Conservation (phyloP, 2,329 filamentous ascomycete species). For the Epichloe bromicola region DNA sequence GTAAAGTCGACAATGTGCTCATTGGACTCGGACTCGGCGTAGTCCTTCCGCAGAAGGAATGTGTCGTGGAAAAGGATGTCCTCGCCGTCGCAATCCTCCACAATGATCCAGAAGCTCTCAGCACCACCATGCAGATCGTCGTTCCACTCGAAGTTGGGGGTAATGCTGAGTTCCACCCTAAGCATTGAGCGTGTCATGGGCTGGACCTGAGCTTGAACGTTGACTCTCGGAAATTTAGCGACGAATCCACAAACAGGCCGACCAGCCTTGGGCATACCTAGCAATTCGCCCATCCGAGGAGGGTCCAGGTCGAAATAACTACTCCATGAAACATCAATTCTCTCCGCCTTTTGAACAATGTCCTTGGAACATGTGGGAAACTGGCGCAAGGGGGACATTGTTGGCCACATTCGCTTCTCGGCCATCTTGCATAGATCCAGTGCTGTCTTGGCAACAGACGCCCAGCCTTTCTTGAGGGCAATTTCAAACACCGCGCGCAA, state of each 20-base stretch:
- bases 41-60: constrained; percentile 82
- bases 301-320: constrained; percentile 95
- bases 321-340: constrained; percentile 85
- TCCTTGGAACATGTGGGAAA: constrained; percentile 74
- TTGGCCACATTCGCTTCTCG: constrained; percentile 99
- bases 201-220: constrained; percentile 86
- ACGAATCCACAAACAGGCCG: constrained; percentile 75
- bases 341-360: constrained; percentile 81
- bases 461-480: constrained; percentile 92
- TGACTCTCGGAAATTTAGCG: constrained; percentile 82
- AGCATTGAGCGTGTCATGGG: constrained; percentile 92
- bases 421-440: constrained; percentile 97
- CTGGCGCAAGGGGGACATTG: constrained; percentile 90
- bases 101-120: constrained; percentile 93
- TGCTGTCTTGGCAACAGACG: constrained; percentile 81
- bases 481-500: constrained; percentile 94
- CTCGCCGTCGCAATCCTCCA: constrained; percentile 95
- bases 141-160: constrained; percentile 94
- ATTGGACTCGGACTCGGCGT: constrained; percentile 71
- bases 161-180: constrained; percentile 77
- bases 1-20: constrained; percentile 95
- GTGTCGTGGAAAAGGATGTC: constrained; percentile 91
- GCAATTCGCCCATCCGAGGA: constrained; percentile 86
- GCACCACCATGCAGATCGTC: constrained; percentile 74
- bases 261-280: constrained; percentile 82